Percentiles rank a stretch among this genome's conserved stretches.
Conservation (phyloP, 2,329 filamentous ascomycete species). For the Ilyonectria sp. region DNA sequence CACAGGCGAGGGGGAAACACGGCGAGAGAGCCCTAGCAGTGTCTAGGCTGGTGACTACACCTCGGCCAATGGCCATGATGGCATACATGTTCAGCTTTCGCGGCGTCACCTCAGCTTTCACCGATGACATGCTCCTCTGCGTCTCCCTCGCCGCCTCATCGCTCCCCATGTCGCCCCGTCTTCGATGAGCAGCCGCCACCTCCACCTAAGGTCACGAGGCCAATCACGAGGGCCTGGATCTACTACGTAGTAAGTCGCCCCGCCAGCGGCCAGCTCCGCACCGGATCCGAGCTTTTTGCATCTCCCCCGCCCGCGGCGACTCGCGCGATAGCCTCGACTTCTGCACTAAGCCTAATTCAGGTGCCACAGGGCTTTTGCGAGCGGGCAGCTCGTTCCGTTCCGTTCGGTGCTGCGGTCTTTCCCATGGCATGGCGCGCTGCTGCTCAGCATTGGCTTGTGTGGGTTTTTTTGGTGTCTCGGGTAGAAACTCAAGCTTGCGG, state of each 20-base stretch:
- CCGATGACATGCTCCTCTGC: not conserved
- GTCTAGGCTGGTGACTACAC: not conserved
- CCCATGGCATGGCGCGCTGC: no score
- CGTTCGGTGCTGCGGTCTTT: not conserved
- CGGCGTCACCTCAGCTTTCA: not conserved
- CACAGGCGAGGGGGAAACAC: not conserved
- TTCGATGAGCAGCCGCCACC: not conserved
- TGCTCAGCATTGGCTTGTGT: not conserved
- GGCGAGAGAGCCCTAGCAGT: not conserved
- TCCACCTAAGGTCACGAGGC: slow-evolving; percentile 25
- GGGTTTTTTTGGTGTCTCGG: not conserved
- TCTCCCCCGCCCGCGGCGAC: slow-evolving; percentile 2
- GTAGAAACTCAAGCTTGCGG: not conserved
- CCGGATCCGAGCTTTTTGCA: slow-evolving; percentile 17
- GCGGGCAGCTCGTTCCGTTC: not conserved
- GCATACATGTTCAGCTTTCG: slow-evolving; percentile 4
- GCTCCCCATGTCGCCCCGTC: slow-evolving; percentile 6
- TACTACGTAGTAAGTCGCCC: not conserved
- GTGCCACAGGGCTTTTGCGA: not conserved
- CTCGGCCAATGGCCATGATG: slow-evolving; percentile 22
- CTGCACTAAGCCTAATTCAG: not conserved
- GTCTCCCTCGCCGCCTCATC: slow-evolving; percentile 1
- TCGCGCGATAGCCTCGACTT: not conserved
- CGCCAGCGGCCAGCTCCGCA: not conserved
- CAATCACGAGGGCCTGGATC: slow-evolving; percentile 7